phyloP scores from a whole-genome alignment of 768 basidiomycete species.

The Pleurotus djamor region DNA sequence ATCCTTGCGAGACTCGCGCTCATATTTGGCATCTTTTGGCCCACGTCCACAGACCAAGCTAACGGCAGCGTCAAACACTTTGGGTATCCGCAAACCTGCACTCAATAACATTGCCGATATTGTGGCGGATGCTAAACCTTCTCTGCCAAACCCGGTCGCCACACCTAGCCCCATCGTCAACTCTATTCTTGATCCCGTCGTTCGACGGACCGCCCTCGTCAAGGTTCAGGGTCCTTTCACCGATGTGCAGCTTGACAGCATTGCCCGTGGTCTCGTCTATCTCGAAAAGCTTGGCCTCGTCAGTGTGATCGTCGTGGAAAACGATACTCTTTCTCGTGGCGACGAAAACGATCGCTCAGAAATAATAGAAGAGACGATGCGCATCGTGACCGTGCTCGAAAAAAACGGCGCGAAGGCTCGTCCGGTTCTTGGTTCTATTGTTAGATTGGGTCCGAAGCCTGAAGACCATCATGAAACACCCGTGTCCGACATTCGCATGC shows the following conservation, averaged over 20 bases:
- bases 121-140: slow-evolving; percentile 28
- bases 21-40: slow-evolving; percentile 91
- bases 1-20: slow-evolving; percentile 85
- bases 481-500: slow-evolving; percentile 36
- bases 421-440: slow-evolving; percentile 85
- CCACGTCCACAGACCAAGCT: slow-evolving; percentile 45
- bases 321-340: slow-evolving; percentile 71
- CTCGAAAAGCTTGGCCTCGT: slow-evolving; percentile 95
- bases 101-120: slow-evolving; percentile 18
- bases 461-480: slow-evolving; percentile 28
- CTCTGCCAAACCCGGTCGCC: slow-evolving; percentile 28
- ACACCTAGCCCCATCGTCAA: slow-evolving; percentile 57
- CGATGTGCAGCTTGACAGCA: slow-evolving; percentile 90
- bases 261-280: slow-evolving; percentile 91
- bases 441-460: slow-evolving; percentile 79
- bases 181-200: slow-evolving; percentile 82
- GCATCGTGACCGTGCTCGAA: slow-evolving; percentile 80
- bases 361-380: slow-evolving; percentile 80
- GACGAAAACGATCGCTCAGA: slow-evolving; percentile 65
- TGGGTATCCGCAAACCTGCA: slow-evolving; percentile 22
- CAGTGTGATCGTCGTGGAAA: slow-evolving; percentile 92
- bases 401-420: slow-evolving; percentile 83
- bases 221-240: slow-evolving; percentile 97
- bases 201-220: slow-evolving; percentile 88
- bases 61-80: slow-evolving; percentile 20